Conservation (phyloP, 441 rosid genomes). For the Populus hybrid region DNA sequence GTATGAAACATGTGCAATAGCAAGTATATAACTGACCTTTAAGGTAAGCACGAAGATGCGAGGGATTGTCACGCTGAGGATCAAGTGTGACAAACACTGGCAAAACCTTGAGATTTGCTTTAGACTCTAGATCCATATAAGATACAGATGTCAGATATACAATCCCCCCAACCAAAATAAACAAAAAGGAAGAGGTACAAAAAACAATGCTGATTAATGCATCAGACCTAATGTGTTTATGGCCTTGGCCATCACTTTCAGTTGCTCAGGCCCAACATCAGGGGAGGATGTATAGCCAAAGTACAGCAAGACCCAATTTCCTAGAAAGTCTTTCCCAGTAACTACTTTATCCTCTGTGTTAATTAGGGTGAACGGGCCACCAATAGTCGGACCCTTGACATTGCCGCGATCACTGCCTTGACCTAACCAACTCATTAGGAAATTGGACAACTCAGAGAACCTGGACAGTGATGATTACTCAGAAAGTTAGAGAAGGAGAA, state of each 20-base stretch:
- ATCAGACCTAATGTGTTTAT: slow-evolving; percentile 57
- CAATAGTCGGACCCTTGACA: slow-evolving; percentile 55
- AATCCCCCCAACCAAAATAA: not conserved
- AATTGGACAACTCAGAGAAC: not conserved
- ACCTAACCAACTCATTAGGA: too few relatives aligned
- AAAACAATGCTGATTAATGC: not conserved
- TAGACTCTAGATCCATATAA: slow-evolving; percentile 46
- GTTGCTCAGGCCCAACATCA: slow-evolving; percentile 79
- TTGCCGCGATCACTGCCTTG: slow-evolving; percentile 21
- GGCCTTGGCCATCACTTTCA: slow-evolving; percentile 50
- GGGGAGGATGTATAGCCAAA: slow-evolving; percentile 91
- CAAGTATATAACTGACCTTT: slow-evolving; percentile 43
- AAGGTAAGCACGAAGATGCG: slow-evolving; percentile 73
- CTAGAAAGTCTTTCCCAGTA: slow-evolving; percentile 49
- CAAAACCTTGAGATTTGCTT: slow-evolving; percentile 48
- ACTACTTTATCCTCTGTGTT: slow-evolving; percentile 49
- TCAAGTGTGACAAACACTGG: slow-evolving; percentile 82
- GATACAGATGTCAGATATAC: slow-evolving; percentile 28
- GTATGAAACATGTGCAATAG: not conserved
- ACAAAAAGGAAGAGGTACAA: not conserved
- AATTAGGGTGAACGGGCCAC: slow-evolving; percentile 69
- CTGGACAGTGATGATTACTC: not conserved
- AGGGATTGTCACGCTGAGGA: slow-evolving; percentile 79
- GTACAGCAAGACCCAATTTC: slow-evolving; percentile 76
- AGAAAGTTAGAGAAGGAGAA: not conserved